Conservation (phyloP, 73 alveolate species). For the Blepharisma stoltei region DNA sequence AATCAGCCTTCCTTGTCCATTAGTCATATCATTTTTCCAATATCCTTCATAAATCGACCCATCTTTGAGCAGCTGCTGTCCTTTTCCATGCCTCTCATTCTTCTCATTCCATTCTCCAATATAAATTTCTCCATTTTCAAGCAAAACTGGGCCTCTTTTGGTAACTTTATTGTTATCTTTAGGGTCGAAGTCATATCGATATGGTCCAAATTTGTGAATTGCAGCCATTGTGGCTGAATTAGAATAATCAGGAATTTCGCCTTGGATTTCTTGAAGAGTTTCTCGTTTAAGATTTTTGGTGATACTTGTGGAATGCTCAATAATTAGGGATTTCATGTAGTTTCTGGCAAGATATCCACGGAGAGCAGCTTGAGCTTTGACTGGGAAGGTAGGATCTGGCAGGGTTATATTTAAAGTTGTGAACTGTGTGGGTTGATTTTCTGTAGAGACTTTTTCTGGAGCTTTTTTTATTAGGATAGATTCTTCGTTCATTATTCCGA, state of each 20-base stretch:
- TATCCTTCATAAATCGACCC: slow-evolving; percentile 55
- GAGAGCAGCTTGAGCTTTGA: too few species aligned
- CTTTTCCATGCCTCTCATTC: slow-evolving; percentile 59
- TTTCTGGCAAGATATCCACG: too few species aligned
- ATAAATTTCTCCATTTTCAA: slow-evolving; percentile 16
- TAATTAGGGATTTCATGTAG: too few species aligned
- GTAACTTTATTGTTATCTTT: background rate
- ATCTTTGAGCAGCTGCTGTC: slow-evolving; percentile 56
- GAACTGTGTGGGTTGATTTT: too few species aligned
- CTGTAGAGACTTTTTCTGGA: too few species aligned
- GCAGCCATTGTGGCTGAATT: slow-evolving; percentile 18
- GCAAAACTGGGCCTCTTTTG: background rate
- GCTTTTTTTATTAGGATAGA: too few species aligned
- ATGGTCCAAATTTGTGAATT: slow-evolving; percentile 3
- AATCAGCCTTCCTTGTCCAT: slow-evolving; percentile 61
- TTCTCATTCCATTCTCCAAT: slow-evolving; percentile 22
- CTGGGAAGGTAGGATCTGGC: too few species aligned
- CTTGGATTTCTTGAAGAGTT: slow-evolving; percentile 13
- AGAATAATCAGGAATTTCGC: slow-evolving; percentile 22
- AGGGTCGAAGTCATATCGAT: background rate
- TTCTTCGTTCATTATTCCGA: too few species aligned
- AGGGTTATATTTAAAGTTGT: too few species aligned
- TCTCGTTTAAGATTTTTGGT: too few species aligned
- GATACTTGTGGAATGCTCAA: too few species aligned
- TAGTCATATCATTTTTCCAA: slow-evolving; percentile 59